Evolutionary conservation across 108 stramenopile genomes (phyloP).

Genomic region (Conticribra guillardii): DNA sequence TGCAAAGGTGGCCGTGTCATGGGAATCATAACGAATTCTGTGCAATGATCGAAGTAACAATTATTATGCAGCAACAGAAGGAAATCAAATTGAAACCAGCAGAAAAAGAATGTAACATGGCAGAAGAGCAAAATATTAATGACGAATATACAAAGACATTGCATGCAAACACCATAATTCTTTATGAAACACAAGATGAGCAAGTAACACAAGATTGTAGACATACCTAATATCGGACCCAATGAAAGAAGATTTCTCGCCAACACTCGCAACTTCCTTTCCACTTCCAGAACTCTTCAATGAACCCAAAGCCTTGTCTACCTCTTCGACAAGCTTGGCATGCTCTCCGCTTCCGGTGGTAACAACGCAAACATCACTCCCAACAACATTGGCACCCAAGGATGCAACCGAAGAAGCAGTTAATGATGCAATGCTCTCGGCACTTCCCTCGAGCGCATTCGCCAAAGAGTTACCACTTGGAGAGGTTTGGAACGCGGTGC

Average conservation of each 20-base stretch:
- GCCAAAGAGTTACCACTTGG: slow-evolving; percentile 87
- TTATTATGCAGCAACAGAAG: background rate
- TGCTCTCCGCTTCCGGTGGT: slow-evolving; percentile 96
- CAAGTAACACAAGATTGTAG: too few species aligned
- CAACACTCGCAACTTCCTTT: slow-evolving; percentile 59
- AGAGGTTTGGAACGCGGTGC: slow-evolving; percentile 85
- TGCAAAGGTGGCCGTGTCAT: slow-evolving; percentile 92
- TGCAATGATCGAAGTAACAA: background rate
- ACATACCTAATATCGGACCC: slow-evolving; percentile 90
- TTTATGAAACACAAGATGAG: too few species aligned
- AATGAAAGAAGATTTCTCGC: slow-evolving; percentile 92
- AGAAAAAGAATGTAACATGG: background rate
- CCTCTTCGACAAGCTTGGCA: slow-evolving; percentile 84
- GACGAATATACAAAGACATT: too few species aligned
- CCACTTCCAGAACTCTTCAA: slow-evolving; percentile 54
- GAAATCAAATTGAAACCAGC: background rate
- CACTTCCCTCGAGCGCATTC: slow-evolving; percentile 92
- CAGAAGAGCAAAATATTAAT: too few species aligned
- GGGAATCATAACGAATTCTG: slow-evolving; percentile 86
- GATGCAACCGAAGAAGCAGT: slow-evolving; percentile 73
- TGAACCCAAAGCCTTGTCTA: slow-evolving; percentile 81
- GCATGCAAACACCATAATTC: too few species aligned
- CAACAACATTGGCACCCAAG: slow-evolving; percentile 4
- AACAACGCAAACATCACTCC: slow-evolving; percentile 85
- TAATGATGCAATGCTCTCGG: slow-evolving; percentile 87